Evolutionary conservation across 2,329 filamentous ascomycete species (phyloP).

Genomic region (Talaromyces sp.): DNA sequence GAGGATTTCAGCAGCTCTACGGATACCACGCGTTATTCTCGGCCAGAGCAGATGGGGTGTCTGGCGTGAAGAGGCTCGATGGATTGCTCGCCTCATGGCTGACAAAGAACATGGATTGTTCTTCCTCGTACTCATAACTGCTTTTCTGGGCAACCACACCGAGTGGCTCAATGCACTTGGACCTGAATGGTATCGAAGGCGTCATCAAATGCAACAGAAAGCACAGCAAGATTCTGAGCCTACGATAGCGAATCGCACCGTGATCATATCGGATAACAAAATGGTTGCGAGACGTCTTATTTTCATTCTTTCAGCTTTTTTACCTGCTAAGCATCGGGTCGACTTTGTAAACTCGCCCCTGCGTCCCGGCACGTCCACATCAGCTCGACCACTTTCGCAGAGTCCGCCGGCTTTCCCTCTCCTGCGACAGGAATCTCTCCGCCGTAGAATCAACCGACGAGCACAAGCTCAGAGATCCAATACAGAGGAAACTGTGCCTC

Average conservation of each 20-base stretch:
- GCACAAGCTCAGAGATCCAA: constrained; percentile 46
- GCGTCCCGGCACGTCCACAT: constrained; percentile 42
- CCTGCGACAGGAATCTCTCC: constrained; percentile 52
- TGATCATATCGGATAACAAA: constrained; percentile 57
- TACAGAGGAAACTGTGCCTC: constrained; percentile 31
- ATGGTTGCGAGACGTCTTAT: constrained; percentile 57
- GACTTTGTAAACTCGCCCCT: constrained; percentile 38
- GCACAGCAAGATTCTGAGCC: constrained; percentile 46
- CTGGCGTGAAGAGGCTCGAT: constrained; percentile 59
- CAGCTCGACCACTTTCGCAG: constrained; percentile 49
- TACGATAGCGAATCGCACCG: constrained; percentile 51
- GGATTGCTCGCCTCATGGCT: constrained; percentile 53
- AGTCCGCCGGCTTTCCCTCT: constrained; percentile 51
- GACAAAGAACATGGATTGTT: constrained; percentile 58
- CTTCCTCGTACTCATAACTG: constrained; percentile 56
- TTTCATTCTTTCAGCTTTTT: constrained; percentile 56
- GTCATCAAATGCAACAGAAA: constrained; percentile 51
- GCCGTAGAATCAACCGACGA: constrained; percentile 52
- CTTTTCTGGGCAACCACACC: constrained; percentile 58
- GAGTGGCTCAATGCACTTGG: constrained; percentile 57
- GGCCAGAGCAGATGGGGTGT: constrained; percentile 59
- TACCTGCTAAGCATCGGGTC: constrained; percentile 48
- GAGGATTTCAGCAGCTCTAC: constrained; percentile 52
- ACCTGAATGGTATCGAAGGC: constrained; percentile 53
- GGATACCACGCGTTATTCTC: constrained; percentile 54